Conservation (phyloP, 225 moss, liverwort and hornwort genomes). For the Neckera pumila region DNA sequence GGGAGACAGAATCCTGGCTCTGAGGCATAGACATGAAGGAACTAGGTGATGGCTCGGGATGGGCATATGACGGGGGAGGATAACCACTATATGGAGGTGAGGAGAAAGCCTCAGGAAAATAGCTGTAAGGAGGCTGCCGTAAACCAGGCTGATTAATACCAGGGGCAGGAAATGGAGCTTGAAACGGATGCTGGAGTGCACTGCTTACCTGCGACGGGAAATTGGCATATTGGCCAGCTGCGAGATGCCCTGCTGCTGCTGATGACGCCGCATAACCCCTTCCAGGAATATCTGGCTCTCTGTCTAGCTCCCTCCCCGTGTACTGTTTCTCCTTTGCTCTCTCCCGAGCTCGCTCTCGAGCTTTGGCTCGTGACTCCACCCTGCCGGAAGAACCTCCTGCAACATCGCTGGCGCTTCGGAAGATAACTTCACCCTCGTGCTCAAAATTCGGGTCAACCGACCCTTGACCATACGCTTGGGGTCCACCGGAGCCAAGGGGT, state of each 20-base stretch:
- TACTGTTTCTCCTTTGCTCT: conserved; percentile 60
- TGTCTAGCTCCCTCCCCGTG: conserved; percentile 19
- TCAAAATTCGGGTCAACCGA: conserved; percentile 23
- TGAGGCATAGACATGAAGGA: conserved; percentile 25
- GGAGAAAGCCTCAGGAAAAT: conserved; percentile 12
- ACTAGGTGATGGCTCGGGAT: conserved; percentile 10
- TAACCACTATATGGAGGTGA: conserved; percentile 15
- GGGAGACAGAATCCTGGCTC: conserved; percentile 11
- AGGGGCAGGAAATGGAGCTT: conserved; percentile 22
- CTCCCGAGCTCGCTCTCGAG: conserved; percentile 81
- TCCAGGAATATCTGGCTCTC: neutral
- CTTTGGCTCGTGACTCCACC: conserved; percentile 65
- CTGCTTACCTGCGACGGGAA: conserved; percentile 45
- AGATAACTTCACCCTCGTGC: conserved; percentile 15
- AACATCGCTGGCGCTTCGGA: conserved; percentile 2
- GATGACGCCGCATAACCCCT: neutral
- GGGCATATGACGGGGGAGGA: conserved; percentile 3
- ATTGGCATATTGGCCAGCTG: conserved; percentile 7
- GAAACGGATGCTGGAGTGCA: conserved; percentile 60
- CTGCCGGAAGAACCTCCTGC: conserved; percentile 42
- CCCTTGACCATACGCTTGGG: conserved; percentile 3
- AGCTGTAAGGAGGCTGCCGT: conserved; percentile 7
- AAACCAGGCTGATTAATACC: neutral
- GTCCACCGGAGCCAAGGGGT: conserved; percentile 5
- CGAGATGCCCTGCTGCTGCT: conserved; percentile 16